Evolutionary conservation across 305 asterid species (phyloP).

Genomic region (Fraxinus angustifolia): DNA sequence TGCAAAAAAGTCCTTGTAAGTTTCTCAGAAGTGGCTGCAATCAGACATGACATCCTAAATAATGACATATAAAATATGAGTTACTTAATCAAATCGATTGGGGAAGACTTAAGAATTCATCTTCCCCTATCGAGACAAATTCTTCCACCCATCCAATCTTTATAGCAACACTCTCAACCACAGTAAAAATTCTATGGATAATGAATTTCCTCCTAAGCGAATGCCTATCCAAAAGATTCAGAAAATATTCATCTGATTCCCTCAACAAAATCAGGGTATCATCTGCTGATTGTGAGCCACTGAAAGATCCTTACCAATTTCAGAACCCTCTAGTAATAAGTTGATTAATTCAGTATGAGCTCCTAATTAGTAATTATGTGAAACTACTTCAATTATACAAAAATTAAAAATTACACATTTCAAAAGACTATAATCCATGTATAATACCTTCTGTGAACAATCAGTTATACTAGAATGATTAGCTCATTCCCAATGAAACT

Average conservation of each 20-base stretch:
- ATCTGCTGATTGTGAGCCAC: not conserved
- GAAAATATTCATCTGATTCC: not conserved
- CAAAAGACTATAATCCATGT: not conserved
- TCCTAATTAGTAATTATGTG: not conserved
- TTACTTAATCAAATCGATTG: not conserved
- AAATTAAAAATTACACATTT: not conserved
- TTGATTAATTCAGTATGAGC: not conserved
- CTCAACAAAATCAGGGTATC: not conserved
- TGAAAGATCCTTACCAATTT: not conserved
- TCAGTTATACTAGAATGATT: not conserved
- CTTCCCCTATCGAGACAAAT: not conserved
- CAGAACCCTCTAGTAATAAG: not conserved
- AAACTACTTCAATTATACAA: not conserved
- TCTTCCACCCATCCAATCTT: not conserved
- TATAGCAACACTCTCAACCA: not conserved
- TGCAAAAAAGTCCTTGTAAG: not conserved
- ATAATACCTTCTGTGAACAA: not conserved
- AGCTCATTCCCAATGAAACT: not conserved
- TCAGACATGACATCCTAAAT: not conserved
- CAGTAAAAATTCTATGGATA: not conserved
- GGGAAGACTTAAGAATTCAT: not conserved
- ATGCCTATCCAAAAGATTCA: not conserved
- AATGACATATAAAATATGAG: not conserved
- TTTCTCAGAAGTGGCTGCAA: not conserved
- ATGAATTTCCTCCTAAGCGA: not conserved